phyloP scores from a whole-genome alignment of 768 basidiomycete species.

The Lentinula raphanica region DNA sequence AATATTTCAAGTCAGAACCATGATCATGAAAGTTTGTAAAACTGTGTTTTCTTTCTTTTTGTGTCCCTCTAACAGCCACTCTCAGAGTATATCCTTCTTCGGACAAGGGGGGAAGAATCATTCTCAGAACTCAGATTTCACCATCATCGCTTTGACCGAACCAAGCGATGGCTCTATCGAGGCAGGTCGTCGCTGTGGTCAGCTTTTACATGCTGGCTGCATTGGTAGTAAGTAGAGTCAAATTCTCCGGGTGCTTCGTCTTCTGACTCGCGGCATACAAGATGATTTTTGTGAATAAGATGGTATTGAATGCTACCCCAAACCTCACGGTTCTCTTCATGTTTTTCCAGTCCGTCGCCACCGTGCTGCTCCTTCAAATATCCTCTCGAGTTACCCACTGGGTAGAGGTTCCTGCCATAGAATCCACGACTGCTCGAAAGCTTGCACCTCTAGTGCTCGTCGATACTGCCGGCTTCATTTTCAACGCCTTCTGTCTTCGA shows the following conservation, averaged over 20 bases:
- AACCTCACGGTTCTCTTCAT: slow-evolving; percentile 25
- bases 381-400: slow-evolving; percentile 18
- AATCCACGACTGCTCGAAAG: slow-evolving; percentile 15
- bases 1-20: too few relatives aligned
- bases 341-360: slow-evolving; percentile 25
- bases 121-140: too few relatives aligned
- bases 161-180: slow-evolving; percentile 6
- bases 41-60: too few relatives aligned
- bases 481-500: slow-evolving; percentile 22
- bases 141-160: background rate
- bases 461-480: slow-evolving; percentile 29
- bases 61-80: too few relatives aligned
- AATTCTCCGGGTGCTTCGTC: background rate
- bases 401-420: slow-evolving; percentile 21
- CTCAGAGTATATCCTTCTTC: too few relatives aligned
- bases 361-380: slow-evolving; percentile 21
- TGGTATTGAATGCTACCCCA: slow-evolving; percentile 22
- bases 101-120: too few relatives aligned
- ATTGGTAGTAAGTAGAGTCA: slow-evolving; percentile 47
- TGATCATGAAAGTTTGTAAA: too few relatives aligned
- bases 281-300: slow-evolving; percentile 67
- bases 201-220: slow-evolving; percentile 67
- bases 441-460: slow-evolving; percentile 29
- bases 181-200: slow-evolving; percentile 34
- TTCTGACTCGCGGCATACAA: slow-evolving; percentile 18